These are phyloP conservation scores for Lactifluus hygrophoroides DNA, from an alignment of 768 basidiomycete genomes.

Conservation along the genomic window DNA sequence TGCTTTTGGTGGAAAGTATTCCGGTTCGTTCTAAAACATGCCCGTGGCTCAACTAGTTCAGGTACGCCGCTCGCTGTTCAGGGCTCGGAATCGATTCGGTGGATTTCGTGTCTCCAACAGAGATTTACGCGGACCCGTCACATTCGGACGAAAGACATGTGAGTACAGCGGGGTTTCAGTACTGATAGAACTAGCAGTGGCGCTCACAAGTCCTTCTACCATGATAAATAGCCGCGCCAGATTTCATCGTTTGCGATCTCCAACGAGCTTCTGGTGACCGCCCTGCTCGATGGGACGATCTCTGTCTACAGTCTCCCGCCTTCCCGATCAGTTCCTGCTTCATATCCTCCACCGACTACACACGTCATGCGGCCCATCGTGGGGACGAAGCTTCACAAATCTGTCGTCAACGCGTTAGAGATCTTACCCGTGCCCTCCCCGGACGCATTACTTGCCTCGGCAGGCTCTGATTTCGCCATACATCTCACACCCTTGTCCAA, in stretches of 20 bases:
- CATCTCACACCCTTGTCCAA: slow-evolving; percentile 12
- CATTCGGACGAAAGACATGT: slow-evolving; percentile 18
- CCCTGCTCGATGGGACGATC: slow-evolving; percentile 17
- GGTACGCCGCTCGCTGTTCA: slow-evolving; percentile 11
- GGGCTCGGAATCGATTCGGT: slow-evolving; percentile 14
- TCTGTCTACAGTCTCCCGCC: slow-evolving; percentile 14
- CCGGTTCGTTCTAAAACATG: background rate
- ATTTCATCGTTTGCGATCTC: slow-evolving; percentile 17
- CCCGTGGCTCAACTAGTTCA: slow-evolving; percentile 3
- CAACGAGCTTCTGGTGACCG: slow-evolving; percentile 13
- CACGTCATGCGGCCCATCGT: slow-evolving; percentile 2
- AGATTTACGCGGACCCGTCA: slow-evolving; percentile 17
- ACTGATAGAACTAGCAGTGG: background rate
- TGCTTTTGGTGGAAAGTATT: background rate
- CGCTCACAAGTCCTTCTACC: background rate
- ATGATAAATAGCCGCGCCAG: slow-evolving; percentile 16
- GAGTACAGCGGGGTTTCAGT: background rate
- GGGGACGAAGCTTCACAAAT: slow-evolving; percentile 12
- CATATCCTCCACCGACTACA: slow-evolving; percentile 7
- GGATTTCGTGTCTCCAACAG: slow-evolving; percentile 10
- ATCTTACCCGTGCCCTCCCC: slow-evolving; percentile 1
- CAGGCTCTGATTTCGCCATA: slow-evolving; percentile 18
- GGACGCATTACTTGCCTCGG: slow-evolving; percentile 12
- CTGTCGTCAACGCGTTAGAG: slow-evolving; percentile 17
- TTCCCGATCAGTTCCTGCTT: background rate